Percentiles rank a stretch among this genome's conserved stretches.
phyloP scores from a whole-genome alignment of 2,329 filamentous ascomycete species.

The Colletotrichum navitas region DNA sequence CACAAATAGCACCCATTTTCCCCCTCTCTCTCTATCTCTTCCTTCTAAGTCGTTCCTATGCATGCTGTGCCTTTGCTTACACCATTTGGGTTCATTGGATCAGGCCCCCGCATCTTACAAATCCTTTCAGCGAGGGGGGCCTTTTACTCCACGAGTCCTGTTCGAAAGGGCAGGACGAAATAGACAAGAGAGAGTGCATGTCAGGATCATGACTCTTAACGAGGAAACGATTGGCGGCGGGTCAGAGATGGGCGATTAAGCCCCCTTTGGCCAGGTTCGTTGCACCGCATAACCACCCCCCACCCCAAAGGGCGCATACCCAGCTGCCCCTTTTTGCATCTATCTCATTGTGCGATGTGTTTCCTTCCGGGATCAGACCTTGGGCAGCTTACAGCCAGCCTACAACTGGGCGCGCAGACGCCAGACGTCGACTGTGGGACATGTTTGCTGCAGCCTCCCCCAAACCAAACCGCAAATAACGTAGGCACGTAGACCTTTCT shows the following conservation, averaged over 20 bases:
- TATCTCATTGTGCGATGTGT: not conserved
- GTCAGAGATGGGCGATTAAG: not conserved
- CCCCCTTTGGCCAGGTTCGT: constrained; percentile 6
- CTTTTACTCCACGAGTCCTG: not conserved
- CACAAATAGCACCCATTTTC: constrained; percentile 23
- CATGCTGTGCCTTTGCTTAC: constrained; percentile 5
- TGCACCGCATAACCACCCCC: constrained; percentile 5
- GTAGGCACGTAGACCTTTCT: constrained; percentile 5
- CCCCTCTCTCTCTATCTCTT: not conserved
- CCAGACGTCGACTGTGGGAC: constrained; percentile 2
- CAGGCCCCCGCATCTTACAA: constrained; percentile 8
- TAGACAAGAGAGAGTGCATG: constrained; percentile 17
- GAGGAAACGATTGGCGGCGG: constrained; percentile 28
- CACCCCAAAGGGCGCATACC: not conserved
- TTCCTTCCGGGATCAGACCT: not conserved
- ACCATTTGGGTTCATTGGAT: not conserved
- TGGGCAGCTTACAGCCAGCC: not conserved
- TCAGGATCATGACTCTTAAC: constrained; percentile 5
- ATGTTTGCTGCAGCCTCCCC: not conserved
- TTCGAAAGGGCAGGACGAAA: constrained; percentile 18
- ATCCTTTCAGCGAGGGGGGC: constrained; percentile 12
- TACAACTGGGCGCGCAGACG: not conserved
- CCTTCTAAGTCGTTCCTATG: not conserved
- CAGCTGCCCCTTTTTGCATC: not conserved
- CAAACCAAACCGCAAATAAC: not conserved